Evolutionary conservation across 768 basidiomycete genomes (phyloP).

Genomic region (Russula brevipes): DNA sequence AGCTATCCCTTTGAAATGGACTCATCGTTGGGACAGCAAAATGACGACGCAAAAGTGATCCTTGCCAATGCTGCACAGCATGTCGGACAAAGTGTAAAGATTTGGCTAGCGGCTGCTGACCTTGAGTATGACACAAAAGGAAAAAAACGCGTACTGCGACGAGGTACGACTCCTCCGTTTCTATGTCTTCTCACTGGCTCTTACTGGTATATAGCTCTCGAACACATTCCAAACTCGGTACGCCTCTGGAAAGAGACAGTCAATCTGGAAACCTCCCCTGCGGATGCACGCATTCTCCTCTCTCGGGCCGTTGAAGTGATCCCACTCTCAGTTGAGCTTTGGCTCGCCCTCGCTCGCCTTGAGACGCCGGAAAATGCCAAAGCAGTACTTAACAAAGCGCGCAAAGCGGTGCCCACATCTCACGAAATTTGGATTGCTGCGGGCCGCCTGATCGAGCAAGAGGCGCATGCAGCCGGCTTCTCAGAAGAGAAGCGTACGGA

Average conservation of each 20-base stretch:
- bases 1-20: background rate
- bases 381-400: conserved; percentile 91
- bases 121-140: conserved; percentile 79
- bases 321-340: conserved; percentile 91
- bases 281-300: conserved; percentile 88
- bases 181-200: background rate
- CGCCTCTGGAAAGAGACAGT: conserved; percentile 98
- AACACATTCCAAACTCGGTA: conserved; percentile 96
- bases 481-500: conserved; percentile 49
- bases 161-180: conserved; percentile 50
- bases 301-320: conserved; percentile 96
- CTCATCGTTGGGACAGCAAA: conserved; percentile 49
- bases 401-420: conserved; percentile 88
- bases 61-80: conserved; percentile 93
- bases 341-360: conserved; percentile 96
- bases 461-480: conserved; percentile 48
- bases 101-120: conserved; percentile 93
- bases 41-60: conserved; percentile 90
- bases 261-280: conserved; percentile 83
- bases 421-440: conserved; percentile 99
- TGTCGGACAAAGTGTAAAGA: conserved; percentile 89
- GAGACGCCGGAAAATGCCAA: conserved; percentile 91
- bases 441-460: conserved; percentile 86
- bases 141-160: conserved; percentile 87
- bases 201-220: conserved; percentile 58